Base-by-base conservation (phyloP, 768 basidiomycete species). In the Kwoniella sp. region DNA sequence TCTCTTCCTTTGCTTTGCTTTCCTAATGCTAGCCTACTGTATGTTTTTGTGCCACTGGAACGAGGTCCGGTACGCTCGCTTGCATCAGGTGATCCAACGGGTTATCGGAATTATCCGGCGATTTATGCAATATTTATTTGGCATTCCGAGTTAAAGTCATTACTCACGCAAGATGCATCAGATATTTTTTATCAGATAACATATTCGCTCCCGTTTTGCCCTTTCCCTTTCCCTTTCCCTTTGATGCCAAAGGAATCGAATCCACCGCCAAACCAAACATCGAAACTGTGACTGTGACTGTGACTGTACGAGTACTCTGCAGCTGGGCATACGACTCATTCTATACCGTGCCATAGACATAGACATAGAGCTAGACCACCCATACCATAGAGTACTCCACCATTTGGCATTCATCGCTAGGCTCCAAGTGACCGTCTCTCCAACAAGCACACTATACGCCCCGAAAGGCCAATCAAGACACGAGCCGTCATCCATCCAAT, bases 91-190 rank as follows among this genome's bases (percentile, higher is more conserved):
- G 34, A 5, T 37, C 34, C 7, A 13, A 13, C 5, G 7, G 34
- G 34, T 37, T 45, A 45, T 45, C 41, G 41, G 41, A 45, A 45
- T 45, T 45, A 45, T 45, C 41, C 41, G 41, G 41, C 41, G 41
- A 45, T 45, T 45, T 45, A 11, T 45, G 41, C 41, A 45, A 45
- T 45, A 3, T 45, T 45, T 45, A 45, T 45, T 45, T 45, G 41
- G 41, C 22, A 53, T 53, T 53, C 29, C 23, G 4, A 20, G 9
- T 30, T 25, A 17, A 53, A 12, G 5, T 20, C 11, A 12, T 30
- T 53, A 11, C 11, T 11, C 20, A 20, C 8, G 41, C 3, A 11
- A 17, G 9, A 3, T 45, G 41, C 11, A 11, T 3, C 8, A 7
- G 9, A 17, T 3, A 17, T 45, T 45, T 45, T 45, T 45, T 45